Evolutionary conservation across 495 filamentous ascomycete genomes (phyloP).

Genomic region (Aspergillus haitiensis): DNA sequence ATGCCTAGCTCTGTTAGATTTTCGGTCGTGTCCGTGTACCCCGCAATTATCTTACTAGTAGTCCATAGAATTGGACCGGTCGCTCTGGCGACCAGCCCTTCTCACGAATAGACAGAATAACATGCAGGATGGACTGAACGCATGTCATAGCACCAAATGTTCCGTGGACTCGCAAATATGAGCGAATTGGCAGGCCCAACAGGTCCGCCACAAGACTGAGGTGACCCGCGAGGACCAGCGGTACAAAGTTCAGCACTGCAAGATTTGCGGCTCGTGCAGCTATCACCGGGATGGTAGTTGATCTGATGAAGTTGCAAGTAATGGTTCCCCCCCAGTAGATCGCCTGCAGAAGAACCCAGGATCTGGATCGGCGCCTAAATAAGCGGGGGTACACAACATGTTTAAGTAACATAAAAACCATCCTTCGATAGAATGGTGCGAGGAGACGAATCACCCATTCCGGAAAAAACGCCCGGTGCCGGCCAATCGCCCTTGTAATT

Average conservation of each 20-base stretch:
- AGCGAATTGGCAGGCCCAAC: slow-evolving; percentile 12
- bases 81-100: slow-evolving; percentile 12
- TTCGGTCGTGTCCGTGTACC: neutral
- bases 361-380: slow-evolving; percentile 15
- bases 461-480: neutral
- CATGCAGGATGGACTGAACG: slow-evolving; percentile 9
- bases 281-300: slow-evolving; percentile 7
- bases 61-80: slow-evolving; percentile 13
- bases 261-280: slow-evolving; percentile 12
- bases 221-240: slow-evolving; percentile 10
- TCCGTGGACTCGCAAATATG: slow-evolving; percentile 6
- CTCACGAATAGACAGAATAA: slow-evolving; percentile 1
- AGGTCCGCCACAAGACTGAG: slow-evolving; percentile 13
- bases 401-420: slow-evolving; percentile 10
- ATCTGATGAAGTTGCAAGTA: slow-evolving; percentile 10
- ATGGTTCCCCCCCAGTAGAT: slow-evolving; percentile 15
- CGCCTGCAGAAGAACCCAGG: slow-evolving; percentile 10
- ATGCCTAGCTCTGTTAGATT: neutral
- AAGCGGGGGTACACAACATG: slow-evolving; percentile 9
- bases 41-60: slow-evolving; percentile 12
- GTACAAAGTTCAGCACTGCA: slow-evolving; percentile 17
- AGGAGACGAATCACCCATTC: neutral
- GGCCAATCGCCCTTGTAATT: neutral
- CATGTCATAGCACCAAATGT: slow-evolving; percentile 13
- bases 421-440: slow-evolving; percentile 2